A percentile compares a stretch with the other conserved stretches of the same genome.
Conservation (phyloP, 2,329 filamentous ascomycete species). For the Arthrobotrys conoides region DNA sequence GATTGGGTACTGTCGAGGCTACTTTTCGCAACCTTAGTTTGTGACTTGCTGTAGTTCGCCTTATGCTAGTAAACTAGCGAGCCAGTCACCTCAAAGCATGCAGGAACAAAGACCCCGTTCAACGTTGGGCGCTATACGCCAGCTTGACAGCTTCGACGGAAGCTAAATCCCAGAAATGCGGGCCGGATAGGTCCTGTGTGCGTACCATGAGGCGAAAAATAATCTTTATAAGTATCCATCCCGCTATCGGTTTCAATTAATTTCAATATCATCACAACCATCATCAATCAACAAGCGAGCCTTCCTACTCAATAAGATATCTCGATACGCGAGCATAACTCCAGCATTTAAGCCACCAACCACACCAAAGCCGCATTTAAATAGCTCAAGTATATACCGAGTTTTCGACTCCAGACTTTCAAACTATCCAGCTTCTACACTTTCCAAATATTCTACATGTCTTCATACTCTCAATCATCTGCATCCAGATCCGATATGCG, state of each 20-base stretch:
- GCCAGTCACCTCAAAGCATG: constrained; percentile 39
- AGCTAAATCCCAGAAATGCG: constrained; percentile 54
- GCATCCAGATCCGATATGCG: constrained; percentile 49
- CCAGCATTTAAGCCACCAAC: not conserved
- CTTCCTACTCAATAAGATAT: constrained; percentile 4
- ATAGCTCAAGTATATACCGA: constrained; percentile 4
- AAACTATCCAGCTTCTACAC: not conserved
- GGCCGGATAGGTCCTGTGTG: constrained; percentile 50
- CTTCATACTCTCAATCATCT: constrained; percentile 27
- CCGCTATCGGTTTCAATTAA: constrained; percentile 45
- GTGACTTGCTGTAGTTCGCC: constrained; percentile 49
- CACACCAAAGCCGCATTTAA: constrained; percentile 12
- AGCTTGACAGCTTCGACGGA: constrained; percentile 58
- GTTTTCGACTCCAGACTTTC: not conserved
- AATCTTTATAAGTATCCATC: constrained; percentile 54
- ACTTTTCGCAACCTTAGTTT: constrained; percentile 28
- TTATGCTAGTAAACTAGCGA: constrained; percentile 57
- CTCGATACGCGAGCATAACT: constrained; percentile 12
- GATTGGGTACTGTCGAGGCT: constrained; percentile 47
- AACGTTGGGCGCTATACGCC: constrained; percentile 53
- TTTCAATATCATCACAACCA: constrained; percentile 39
- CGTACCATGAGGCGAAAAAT: constrained; percentile 40
- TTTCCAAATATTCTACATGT: constrained; percentile 17
- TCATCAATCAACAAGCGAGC: constrained; percentile 23
- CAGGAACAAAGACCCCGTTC: constrained; percentile 56